Evolutionary conservation across 768 basidiomycete species (phyloP).

Genomic region (Mycena galopus): DNA sequence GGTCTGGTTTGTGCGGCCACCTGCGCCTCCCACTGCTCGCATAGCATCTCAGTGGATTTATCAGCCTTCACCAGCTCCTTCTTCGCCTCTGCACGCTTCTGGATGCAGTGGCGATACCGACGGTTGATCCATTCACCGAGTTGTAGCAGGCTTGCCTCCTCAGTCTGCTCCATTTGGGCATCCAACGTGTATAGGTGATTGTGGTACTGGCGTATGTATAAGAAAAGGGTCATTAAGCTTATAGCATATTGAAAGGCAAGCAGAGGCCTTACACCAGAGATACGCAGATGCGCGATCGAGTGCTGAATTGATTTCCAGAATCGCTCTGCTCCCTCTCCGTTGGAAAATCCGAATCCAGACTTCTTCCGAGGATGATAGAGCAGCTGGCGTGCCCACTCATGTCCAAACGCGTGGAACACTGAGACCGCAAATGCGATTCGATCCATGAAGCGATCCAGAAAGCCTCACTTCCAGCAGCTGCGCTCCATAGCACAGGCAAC

Average conservation of each 20-base stretch:
- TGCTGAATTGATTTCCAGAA: slow-evolving; percentile 2
- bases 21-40: slow-evolving; percentile 50
- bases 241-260: background rate
- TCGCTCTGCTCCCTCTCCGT: slow-evolving; percentile 47
- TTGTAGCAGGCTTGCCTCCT: slow-evolving; percentile 38
- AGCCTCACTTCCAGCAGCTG: slow-evolving; percentile 16
- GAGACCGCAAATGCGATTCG: slow-evolving; percentile 48
- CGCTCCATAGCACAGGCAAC: slow-evolving; percentile 45
- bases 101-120: slow-evolving; percentile 30
- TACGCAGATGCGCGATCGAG: background rate
- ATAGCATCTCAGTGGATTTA: slow-evolving; percentile 33
- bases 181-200: slow-evolving; percentile 33
- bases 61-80: slow-evolving; percentile 36
- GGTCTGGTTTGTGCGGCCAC: slow-evolving; percentile 40
- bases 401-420: slow-evolving; percentile 56
- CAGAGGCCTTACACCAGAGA: background rate
- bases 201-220: slow-evolving; percentile 24
- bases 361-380: slow-evolving; percentile 42
- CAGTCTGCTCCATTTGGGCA: slow-evolving; percentile 43
- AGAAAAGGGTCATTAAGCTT: background rate
- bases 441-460: slow-evolving; percentile 3
- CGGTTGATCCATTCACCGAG: too few relatives aligned
- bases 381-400: too few relatives aligned
- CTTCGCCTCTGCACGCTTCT: slow-evolving; percentile 33
- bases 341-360: slow-evolving; percentile 44